A percentile compares a stretch with the other conserved stretches of the same genome.
These are phyloP conservation scores for Gossypium davidsonii DNA, from an alignment of 441 rosid genomes.

Conservation along the genomic window DNA sequence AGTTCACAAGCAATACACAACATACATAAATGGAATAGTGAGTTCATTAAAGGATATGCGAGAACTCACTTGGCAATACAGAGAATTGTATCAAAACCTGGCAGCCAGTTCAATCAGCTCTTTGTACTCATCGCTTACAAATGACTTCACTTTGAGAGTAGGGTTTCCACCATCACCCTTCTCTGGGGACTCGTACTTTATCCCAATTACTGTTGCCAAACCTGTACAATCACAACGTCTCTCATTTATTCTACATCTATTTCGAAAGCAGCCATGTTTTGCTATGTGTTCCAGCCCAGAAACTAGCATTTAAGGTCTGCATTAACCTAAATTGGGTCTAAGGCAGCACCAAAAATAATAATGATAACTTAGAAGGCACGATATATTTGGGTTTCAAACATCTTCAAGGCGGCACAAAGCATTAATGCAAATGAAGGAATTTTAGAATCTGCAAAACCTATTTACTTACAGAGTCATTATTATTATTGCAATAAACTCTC, in stretches of 20 bases:
- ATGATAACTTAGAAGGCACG: too few relatives aligned
- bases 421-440: too few relatives aligned
- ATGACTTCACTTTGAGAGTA: constrained; percentile 66
- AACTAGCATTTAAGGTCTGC: too few relatives aligned
- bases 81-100: constrained; percentile 30
- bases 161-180: constrained; percentile 24
- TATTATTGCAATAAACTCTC: neutral
- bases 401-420: too few relatives aligned
- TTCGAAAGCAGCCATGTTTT: neutral
- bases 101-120: constrained; percentile 59
- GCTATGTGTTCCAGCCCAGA: neutral
- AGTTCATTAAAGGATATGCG: neutral
- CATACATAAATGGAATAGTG: neutral
- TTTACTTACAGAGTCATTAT: too few relatives aligned
- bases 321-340: too few relatives aligned
- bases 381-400: too few relatives aligned
- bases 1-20: neutral
- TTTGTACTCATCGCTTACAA: constrained; percentile 55
- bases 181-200: constrained; percentile 65
- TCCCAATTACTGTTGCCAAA: constrained; percentile 64
- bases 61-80: neutral
- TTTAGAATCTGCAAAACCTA: too few relatives aligned
- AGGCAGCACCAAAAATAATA: too few relatives aligned
- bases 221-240: constrained; percentile 29
- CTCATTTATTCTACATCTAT: neutral